These are phyloP conservation scores for Camelina hispida DNA, from an alignment of 345 rosid genomes.

Conservation along the genomic window DNA sequence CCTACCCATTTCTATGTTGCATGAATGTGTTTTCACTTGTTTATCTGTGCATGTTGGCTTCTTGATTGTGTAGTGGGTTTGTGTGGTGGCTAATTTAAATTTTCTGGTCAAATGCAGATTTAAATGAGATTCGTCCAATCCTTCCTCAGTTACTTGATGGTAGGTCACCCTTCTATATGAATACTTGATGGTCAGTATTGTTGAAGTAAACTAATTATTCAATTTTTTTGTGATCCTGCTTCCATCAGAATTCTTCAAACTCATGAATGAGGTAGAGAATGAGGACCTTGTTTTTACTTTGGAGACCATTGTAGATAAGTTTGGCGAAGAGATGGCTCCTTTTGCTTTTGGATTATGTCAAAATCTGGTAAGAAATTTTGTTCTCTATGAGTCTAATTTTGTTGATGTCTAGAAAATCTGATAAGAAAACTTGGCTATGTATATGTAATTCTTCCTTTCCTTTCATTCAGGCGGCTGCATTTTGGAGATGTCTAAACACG, in stretches of 20 bases:
- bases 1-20: conserved; percentile 24
- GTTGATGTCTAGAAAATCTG: conserved; percentile 2
- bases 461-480: conserved; percentile 78
- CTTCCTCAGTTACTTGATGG: conserved; percentile 95
- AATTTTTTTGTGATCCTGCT: conserved; percentile 18
- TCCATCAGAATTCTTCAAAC: conserved; percentile 80
- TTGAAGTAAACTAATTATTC: conserved; percentile 16
- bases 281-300: conserved; percentile 92
- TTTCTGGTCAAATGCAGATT: conserved; percentile 57
- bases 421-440: background rate
- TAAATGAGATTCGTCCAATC: conserved; percentile 89
- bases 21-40: conserved; percentile 27
- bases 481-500: conserved; percentile 94
- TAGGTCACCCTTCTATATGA: conserved; percentile 44
- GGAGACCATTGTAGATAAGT: conserved; percentile 93
- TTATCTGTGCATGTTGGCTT: conserved; percentile 1
- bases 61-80: conserved; percentile 10
- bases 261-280: conserved; percentile 97
- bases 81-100: conserved; percentile 16
- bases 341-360: conserved; percentile 93
- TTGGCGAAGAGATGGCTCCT: conserved; percentile 98
- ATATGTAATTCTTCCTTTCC: background rate
- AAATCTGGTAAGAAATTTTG: conserved; percentile 69
- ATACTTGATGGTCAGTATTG: conserved; percentile 18
- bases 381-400: conserved; percentile 26